Percentiles rank a stretch among this genome's conserved stretches.
Evolutionary conservation across 2,329 filamentous ascomycete species (phyloP).

Genomic region (Diaporthe ilicicola): DNA sequence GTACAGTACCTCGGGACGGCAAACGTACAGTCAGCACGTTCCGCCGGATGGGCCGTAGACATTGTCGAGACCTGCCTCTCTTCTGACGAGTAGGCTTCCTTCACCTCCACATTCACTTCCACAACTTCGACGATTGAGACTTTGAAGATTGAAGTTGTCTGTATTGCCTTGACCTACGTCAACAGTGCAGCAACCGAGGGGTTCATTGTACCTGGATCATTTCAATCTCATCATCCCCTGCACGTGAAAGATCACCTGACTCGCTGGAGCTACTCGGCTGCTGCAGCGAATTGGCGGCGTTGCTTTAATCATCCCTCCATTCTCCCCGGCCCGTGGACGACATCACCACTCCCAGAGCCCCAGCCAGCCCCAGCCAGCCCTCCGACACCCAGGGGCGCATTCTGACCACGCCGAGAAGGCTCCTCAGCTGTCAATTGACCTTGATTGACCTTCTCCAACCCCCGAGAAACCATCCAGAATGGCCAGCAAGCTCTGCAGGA

Average conservation of each 20-base stretch:
- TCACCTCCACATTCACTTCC: neutral
- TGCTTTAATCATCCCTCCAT: constrained; percentile 28
- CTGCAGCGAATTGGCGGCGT: constrained; percentile 22
- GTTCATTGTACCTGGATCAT: neutral
- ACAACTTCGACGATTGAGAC: neutral
- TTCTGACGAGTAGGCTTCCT: neutral
- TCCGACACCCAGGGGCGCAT: neutral
- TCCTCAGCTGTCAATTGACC: constrained; percentile 53
- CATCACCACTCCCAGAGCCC: constrained; percentile 30
- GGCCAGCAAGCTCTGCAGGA: constrained; percentile 68
- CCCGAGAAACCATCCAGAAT: constrained; percentile 52
- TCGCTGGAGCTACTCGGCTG: neutral
- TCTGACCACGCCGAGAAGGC: constrained; percentile 12
- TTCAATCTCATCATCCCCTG: neutral
- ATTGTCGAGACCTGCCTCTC: neutral
- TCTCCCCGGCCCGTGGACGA: constrained; percentile 19
- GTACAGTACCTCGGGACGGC: neutral
- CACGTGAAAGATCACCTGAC: constrained; percentile 27
- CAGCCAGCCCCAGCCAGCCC: constrained; percentile 15
- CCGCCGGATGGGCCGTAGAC: neutral
- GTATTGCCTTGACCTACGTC: neutral
- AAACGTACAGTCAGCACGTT: neutral
- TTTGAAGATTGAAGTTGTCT: neutral
- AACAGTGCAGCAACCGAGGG: neutral
- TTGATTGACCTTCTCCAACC: too few relatives aligned